phyloP scores from a whole-genome alignment of 306 rosid species.

The Vicia villosa region DNA sequence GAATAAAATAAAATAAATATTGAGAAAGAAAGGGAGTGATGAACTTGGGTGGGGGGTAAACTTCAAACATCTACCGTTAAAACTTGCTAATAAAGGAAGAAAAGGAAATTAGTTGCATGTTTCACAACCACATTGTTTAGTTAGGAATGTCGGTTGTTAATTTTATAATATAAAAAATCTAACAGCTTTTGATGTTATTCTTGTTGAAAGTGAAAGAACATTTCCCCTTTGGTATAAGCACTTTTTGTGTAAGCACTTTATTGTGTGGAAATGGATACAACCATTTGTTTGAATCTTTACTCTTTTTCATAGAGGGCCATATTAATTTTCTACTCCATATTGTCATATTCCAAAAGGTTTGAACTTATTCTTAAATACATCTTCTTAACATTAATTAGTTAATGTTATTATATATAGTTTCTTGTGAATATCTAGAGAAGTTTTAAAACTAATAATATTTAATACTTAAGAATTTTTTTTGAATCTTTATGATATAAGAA shows the following conservation, averaged over 20 bases:
- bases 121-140: slow-evolving; percentile 40
- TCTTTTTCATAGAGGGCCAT: neutral
- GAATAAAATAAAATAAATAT: neutral
- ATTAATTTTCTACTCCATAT: too few species aligned
- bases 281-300: neutral
- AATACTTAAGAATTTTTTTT: too few species aligned
- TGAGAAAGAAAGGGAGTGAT: slow-evolving; percentile 38
- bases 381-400: neutral
- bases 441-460: too few species aligned
- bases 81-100: slow-evolving; percentile 55
- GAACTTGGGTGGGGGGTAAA: slow-evolving; percentile 49
- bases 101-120: slow-evolving; percentile 25
- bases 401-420: neutral
- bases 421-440: too few species aligned
- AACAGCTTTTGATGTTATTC: slow-evolving; percentile 50
- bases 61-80: slow-evolving; percentile 64
- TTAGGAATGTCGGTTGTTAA: slow-evolving; percentile 52
- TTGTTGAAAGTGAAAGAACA: neutral
- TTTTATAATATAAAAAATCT: neutral
- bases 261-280: neutral
- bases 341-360: too few species aligned
- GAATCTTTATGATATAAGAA: too few species aligned
- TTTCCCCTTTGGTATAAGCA: neutral
- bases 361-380: too few species aligned
- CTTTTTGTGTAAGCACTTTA: neutral